Base-by-base conservation (phyloP, 192 early-diverging fungal genomes). In the Jimgerdemannia lactiflua region DNA sequence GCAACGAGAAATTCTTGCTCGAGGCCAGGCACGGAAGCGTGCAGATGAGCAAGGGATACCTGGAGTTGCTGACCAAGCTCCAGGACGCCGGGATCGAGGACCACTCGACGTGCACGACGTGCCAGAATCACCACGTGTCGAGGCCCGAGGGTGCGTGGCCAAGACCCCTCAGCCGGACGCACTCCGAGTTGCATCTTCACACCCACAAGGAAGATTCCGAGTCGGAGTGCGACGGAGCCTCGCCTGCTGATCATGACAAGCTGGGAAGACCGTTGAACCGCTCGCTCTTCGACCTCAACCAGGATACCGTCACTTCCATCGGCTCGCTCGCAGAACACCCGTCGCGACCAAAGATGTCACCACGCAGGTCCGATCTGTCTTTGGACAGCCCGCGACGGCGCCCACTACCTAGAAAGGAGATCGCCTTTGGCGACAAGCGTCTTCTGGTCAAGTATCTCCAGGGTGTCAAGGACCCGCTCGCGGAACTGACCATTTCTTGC, bases 391-490 rank as follows among this genome's bases (percentile, higher is more conserved):
- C 67, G 43, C 41, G 17, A 43, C 3, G n/a, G 76, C 80, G 4
- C 70, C 70, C 43, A 81, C 77, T 29, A 40, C 76, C 80, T 3
- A 78, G 78, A 2, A 86, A 85, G 66, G 77, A 87, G 64, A 81
- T 84, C 2, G 79, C 83, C 3, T 86, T 76, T 66, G 77, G 81
- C 39, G 81, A 84, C 64, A 73, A 83, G 7, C 78, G 86, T 14
- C 71, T 88, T 4, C 80, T 88, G 65, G 83, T 88, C 71, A 77
- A 75, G 4, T 88, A 86, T 43, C 39, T 88, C 39, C 80, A 84
- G 43, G 85, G 83, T 66, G 79, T 88, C 14, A 80, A 81, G 2
- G 85, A 85, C 43, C 86, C 86, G 6, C 68, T 88, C 11, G 79
- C 83, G 78, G 65, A 77, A 17, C 70, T 88, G 7, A 77, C 81